phyloP scores from a whole-genome alignment of 1,139 yeast species.

The Zhuliangozyma parablackwelliae region DNA sequence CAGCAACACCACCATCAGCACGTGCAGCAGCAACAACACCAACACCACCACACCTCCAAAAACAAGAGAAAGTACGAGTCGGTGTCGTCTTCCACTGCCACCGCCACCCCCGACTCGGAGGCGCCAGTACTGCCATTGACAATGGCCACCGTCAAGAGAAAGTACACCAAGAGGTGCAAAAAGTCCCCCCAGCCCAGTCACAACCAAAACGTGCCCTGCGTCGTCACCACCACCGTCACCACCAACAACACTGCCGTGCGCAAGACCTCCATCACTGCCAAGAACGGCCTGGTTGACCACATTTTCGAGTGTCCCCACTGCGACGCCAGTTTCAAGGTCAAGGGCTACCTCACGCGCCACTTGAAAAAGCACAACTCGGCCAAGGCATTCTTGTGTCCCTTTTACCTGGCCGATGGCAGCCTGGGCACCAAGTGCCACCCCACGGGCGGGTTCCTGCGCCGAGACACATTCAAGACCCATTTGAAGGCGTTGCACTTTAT shows the following conservation, averaged over 20 bases:
- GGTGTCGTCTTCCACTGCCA: slow-evolving; percentile 1
- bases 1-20: no score
- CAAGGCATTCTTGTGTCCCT: slow-evolving; percentile 55
- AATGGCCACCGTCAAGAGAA: not conserved
- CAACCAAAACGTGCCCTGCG: slow-evolving; percentile 1
- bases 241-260: slow-evolving; percentile 12
- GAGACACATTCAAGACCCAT: slow-evolving; percentile 58
- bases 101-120: slow-evolving; percentile 1
- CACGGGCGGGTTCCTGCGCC: slow-evolving; percentile 54
- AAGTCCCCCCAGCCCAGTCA: not conserved
- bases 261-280: slow-evolving; percentile 9
- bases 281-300: slow-evolving; percentile 9
- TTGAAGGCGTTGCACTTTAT: slow-evolving; percentile 54
- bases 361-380: slow-evolving; percentile 69
- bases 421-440: slow-evolving; percentile 52
- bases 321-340: slow-evolving; percentile 72
- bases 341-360: slow-evolving; percentile 91
- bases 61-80: slow-evolving; percentile 9
- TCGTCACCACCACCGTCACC: slow-evolving; percentile 10
- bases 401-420: slow-evolving; percentile 25
- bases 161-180: slow-evolving; percentile 1
- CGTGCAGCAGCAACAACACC: slow-evolving; percentile 1
- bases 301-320: slow-evolving; percentile 47
- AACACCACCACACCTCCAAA: not conserved
- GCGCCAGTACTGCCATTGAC: slow-evolving; percentile 3